Percentiles rank a stretch among this genome's conserved stretches.
Evolutionary conservation across 805 yeast genomes (phyloP).

Genomic region (Candida ulmi): DNA sequence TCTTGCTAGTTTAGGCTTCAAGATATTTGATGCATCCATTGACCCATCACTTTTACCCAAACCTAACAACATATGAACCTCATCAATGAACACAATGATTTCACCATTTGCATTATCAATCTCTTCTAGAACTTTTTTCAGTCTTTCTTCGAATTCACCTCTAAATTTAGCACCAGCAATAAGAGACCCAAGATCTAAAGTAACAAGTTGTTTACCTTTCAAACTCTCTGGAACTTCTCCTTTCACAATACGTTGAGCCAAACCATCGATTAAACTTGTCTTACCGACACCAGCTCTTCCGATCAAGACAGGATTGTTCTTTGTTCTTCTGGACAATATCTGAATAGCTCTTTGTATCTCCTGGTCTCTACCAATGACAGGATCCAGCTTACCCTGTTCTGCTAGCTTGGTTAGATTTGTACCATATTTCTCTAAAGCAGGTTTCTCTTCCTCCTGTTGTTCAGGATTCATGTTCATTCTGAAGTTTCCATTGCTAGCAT

Average conservation of each 20-base stretch:
- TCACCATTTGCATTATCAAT: conserved; percentile 73
- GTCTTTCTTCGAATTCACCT: conserved; percentile 92
- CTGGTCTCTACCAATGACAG: conserved; percentile 95
- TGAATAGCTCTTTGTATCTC: conserved; percentile 92
- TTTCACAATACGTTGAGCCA: conserved; percentile 86
- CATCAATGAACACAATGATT: conserved; percentile 83
- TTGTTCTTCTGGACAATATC: conserved; percentile 85
- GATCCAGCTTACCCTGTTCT: conserved; percentile 84
- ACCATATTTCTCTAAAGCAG: conserved; percentile 82
- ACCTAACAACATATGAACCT: conserved; percentile 83
- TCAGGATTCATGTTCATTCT: conserved; percentile 36
- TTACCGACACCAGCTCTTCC: conserved; percentile 99
- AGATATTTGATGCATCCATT: conserved; percentile 88
- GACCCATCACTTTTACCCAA: conserved; percentile 92
- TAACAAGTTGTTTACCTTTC: conserved; percentile 77
- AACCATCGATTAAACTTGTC: conserved; percentile 93
- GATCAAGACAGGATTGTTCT: conserved; percentile 90
- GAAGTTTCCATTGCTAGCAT: conserved; percentile 8
- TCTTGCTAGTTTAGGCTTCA: conserved; percentile 91
- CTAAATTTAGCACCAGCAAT: conserved; percentile 94
- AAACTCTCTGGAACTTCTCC: conserved; percentile 94
- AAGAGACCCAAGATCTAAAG: conserved; percentile 82
- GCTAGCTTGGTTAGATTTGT: conserved; percentile 84
- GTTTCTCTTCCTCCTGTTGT: conserved; percentile 46
- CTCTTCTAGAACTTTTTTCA: conserved; percentile 76